Conservation (phyloP, 768 basidiomycete genomes). For the Gymnopilus dilepis region DNA sequence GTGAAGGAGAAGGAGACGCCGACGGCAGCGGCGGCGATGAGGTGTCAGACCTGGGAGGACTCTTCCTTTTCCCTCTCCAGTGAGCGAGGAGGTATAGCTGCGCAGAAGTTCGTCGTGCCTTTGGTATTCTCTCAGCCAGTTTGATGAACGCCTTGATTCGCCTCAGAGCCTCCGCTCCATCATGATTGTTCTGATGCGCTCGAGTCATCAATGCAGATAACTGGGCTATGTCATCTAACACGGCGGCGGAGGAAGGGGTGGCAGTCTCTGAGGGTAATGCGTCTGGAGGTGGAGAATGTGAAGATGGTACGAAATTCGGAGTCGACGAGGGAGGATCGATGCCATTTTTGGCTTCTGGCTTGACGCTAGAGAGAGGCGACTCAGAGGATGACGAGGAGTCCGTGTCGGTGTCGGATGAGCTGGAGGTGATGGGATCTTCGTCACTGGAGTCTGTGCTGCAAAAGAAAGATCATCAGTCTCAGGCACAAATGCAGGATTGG, state of each 20-base stretch:
- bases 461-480: too few relatives aligned
- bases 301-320: not conserved
- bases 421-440: not conserved
- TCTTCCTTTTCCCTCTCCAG: constrained; percentile 17
- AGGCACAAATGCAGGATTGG: too few relatives aligned
- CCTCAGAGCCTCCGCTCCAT: constrained; percentile 8
- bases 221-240: not conserved
- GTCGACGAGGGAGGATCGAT: not conserved
- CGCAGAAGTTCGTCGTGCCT: constrained; percentile 13
- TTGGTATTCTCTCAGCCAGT: constrained; percentile 27
- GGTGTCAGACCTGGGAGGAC: not conserved
- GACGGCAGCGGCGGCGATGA: constrained; percentile 29
- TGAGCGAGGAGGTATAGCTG: constrained; percentile 29
- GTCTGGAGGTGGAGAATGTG: not conserved
- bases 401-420: not conserved
- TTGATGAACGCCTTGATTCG: constrained; percentile 23
- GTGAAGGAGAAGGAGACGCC: constrained; percentile 17
- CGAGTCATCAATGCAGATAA: not conserved
- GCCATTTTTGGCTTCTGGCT: not conserved
- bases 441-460: not conserved
- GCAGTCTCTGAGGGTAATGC: not conserved
- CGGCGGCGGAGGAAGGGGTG: not conserved
- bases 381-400: not conserved
- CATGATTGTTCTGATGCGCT: not conserved
- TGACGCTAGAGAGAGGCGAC: not conserved